These are phyloP conservation scores for Exutisphaerella laricina DNA, from an alignment of 2,329 filamentous ascomycete genomes.

Conservation along the genomic window DNA sequence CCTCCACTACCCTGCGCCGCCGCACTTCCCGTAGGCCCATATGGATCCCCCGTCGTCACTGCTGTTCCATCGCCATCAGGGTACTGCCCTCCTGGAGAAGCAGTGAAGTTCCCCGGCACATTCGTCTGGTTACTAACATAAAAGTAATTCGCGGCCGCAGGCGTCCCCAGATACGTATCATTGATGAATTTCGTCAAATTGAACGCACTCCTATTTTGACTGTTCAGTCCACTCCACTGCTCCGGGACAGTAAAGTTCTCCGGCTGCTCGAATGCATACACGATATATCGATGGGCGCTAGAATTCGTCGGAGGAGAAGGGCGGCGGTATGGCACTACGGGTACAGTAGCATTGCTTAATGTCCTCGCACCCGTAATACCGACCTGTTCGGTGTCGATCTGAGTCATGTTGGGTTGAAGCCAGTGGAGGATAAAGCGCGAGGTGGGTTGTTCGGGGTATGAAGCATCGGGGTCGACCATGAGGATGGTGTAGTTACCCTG, in stretches of 20 bases:
- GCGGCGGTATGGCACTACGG: constrained; percentile 7
- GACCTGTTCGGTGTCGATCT: background rate
- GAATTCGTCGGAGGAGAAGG: constrained; percentile 14
- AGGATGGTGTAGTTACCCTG: constrained; percentile 10
- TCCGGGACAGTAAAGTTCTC: constrained; percentile 10
- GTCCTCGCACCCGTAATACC: too few relatives aligned
- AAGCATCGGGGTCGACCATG: constrained; percentile 17
- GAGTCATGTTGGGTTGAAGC: constrained; percentile 10
- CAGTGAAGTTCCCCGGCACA: constrained; percentile 11
- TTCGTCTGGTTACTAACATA: constrained; percentile 11
- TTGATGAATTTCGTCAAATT: constrained; percentile 13
- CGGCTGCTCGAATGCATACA: constrained; percentile 13
- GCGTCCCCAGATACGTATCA: constrained; percentile 10
- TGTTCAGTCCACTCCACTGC: constrained; percentile 9
- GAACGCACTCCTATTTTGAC: constrained; percentile 7
- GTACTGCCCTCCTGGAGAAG: constrained; percentile 6
- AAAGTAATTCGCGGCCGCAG: constrained; percentile 14
- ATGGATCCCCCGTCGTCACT: constrained; percentile 13
- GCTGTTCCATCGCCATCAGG: constrained; percentile 12
- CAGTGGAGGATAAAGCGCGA: constrained; percentile 14
- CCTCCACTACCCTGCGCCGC: background rate
- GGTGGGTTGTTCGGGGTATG: constrained; percentile 12
- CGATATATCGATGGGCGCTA: constrained; percentile 12
- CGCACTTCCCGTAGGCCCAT: constrained; percentile 5
- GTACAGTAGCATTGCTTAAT: constrained; percentile 3